Percentiles rank a stretch among this genome's conserved stretches.
These are phyloP conservation scores for Cinnamomum chago DNA, from an alignment of 164 flowering plant genomes.

Conservation along the genomic window DNA sequence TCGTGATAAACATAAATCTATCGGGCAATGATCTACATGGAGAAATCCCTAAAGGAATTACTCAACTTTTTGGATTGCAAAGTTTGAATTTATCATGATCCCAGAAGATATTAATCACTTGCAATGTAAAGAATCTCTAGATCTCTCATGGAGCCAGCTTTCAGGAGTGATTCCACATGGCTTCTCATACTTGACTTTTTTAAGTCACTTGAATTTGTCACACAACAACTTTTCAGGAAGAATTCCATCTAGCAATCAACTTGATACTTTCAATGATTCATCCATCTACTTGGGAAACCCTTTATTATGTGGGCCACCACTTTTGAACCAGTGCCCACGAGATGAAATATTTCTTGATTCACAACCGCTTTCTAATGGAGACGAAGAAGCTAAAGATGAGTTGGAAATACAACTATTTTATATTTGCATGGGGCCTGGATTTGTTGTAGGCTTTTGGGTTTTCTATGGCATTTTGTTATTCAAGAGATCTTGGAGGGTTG, in stretches of 20 bases:
- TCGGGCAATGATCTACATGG: too few relatives aligned
- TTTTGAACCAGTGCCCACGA: neutral
- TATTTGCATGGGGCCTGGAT: slow-evolving; percentile 6
- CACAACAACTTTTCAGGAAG: slow-evolving; percentile 6
- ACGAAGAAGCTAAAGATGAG: neutral
- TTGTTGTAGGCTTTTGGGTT: slow-evolving; percentile 10
- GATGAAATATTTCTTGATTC: neutral
- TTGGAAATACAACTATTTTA: neutral
- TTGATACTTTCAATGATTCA: neutral
- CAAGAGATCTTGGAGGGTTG: slow-evolving; percentile 15
- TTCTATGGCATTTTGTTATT: neutral
- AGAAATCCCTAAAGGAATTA: too few relatives aligned
- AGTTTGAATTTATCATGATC: neutral
- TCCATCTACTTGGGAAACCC: slow-evolving; percentile 5
- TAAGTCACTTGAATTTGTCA: slow-evolving; percentile 4
- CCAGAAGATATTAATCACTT: slow-evolving; percentile 6
- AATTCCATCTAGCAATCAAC: slow-evolving; percentile 2
- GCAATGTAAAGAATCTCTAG: slow-evolving; percentile 7
- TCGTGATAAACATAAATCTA: too few relatives aligned
- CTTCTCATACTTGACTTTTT: neutral
- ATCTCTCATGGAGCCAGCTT: neutral
- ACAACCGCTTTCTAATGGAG: neutral
- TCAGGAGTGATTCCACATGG: neutral
- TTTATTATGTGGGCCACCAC: slow-evolving; percentile 13
- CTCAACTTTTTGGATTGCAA: neutral